Evolutionary conservation across 768 basidiomycete genomes (phyloP), one percentile per base, ranked within the genome.

Genomic region (Pulveroboletus sp.): DNA sequence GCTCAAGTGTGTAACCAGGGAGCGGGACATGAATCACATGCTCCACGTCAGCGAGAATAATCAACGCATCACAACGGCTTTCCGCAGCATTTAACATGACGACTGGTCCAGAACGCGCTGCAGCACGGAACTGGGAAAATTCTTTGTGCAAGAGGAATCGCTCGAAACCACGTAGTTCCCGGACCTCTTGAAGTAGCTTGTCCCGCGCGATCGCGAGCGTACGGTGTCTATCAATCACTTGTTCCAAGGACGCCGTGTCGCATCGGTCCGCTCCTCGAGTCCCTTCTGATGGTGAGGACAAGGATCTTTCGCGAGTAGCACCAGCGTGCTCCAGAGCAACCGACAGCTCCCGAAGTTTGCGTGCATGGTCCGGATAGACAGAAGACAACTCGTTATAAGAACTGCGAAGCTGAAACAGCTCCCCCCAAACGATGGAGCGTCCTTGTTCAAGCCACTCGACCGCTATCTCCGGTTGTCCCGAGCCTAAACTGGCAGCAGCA

Each of bases 31-130:
- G 47, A 9, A 53, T 7, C 1, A 33, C 51, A n/a, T 37, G 5
- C 0, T 48, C 36, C 16, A 17, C 31, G 13, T 55, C 31, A 2
- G 40, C 47, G 9, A 36, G 24, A 9, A 55, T 5, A 14, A 53
- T 46, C 44, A 55, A 37, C 8, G 70, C 73, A 45, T 74, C 69
- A 25, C 69, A 72, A n/a, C 69, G 57, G 14, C 20, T 38, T 17
- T 44, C 17, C 33, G 58, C 52, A 34, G 63, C 53, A 33, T 70
- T 72, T 35, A 72, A 53, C 12, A 73, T 45, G 16, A 68, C 60
- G 16, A 68, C 56, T 5, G 66, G 64, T 14, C 67, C 66, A 17
- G 47, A 48, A 16, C 46, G 46, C 14, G 63, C 58, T 9, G 53
- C 50, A 1, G 27, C 36, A 10, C 55, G 51, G 6, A 63, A 42